These are phyloP conservation scores for Skeletonema grethae DNA, from an alignment of 108 stramenopile species.

Conservation along the genomic window DNA sequence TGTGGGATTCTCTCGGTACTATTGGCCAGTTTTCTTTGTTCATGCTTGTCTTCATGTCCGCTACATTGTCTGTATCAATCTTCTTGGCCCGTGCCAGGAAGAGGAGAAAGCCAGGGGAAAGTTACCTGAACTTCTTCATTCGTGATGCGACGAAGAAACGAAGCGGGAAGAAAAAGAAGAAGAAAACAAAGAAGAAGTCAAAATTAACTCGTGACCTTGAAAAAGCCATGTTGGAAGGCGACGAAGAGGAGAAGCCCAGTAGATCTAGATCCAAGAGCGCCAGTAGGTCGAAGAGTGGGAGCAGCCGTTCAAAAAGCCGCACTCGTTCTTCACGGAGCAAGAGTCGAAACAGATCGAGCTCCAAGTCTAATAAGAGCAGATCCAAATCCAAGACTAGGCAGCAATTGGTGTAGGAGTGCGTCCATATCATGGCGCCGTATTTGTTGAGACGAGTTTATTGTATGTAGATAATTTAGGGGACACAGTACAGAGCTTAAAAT, in stretches of 20 bases:
- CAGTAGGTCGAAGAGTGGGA: slow-evolving; percentile 18
- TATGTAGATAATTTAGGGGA: not conserved
- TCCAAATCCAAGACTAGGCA: slow-evolving; percentile 10
- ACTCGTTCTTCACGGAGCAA: slow-evolving; percentile 9
- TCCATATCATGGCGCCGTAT: not conserved
- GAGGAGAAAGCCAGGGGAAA: slow-evolving; percentile 80
- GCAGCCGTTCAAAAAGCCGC: slow-evolving; percentile 19
- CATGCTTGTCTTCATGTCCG: slow-evolving; percentile 80
- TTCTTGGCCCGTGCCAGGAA: slow-evolving; percentile 84
- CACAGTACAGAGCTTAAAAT: not conserved
- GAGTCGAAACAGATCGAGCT: slow-evolving; percentile 8
- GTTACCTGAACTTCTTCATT: slow-evolving; percentile 83
- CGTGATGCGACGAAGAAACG: slow-evolving; percentile 69
- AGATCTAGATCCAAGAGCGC: slow-evolving; percentile 23
- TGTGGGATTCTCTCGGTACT: slow-evolving; percentile 83
- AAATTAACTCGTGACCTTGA: slow-evolving; percentile 56
- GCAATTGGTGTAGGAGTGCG: slow-evolving; percentile 4
- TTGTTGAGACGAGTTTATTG: not conserved
- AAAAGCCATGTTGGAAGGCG: slow-evolving; percentile 61
- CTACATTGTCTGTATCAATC: slow-evolving; percentile 77
- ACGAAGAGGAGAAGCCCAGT: slow-evolving; percentile 28
- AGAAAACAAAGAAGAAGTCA: slow-evolving; percentile 20
- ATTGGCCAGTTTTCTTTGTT: slow-evolving; percentile 82
- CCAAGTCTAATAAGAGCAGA: slow-evolving; percentile 1
- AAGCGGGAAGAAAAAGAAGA: slow-evolving; percentile 56